Evolutionary conservation across 1,284 basidiomycete species (phyloP), one percentile per base, ranked within the genome.

Genomic region (Mrakiaceae sp.): DNA sequence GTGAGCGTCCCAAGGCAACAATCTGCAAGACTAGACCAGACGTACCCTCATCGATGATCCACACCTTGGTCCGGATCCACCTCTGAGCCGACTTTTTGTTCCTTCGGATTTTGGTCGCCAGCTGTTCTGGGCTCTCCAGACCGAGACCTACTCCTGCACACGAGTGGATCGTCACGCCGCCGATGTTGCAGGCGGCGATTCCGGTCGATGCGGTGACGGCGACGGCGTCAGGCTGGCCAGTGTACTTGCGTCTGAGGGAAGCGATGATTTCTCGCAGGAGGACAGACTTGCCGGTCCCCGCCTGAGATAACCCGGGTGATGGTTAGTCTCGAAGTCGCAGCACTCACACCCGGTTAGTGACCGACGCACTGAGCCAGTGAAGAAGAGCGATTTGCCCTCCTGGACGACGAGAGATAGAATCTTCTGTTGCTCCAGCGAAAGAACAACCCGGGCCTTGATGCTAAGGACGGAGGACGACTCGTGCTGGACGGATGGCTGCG

Each of bases 251-350:
- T 66, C 76, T 76, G 62, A 90, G 76, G 9, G 79, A 75, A 51
- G 76, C 79, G 72, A 97, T 95, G 68, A 96, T 93, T 72, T 91
- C 88, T 5, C 90, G 83, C n/a, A 98, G 80, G 3, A 97, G 79
- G 5, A 97, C 90, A 0, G 93, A 96, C 77, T 97, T 98, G 60
- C 94, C 93, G 6, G 93, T 96, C 64, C 92, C 92, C 90, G 68
- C 14, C 58, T 58, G 27, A 27, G 27, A 27, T 27, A 27, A 27
- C 27, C 27, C 27, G 27, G 27, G 27, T 27, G 27, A 27, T 27
- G 27, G 27, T 27, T 27, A 27, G 27, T 27, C 27, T 27, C 27
- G 27, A 27, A 27, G 27, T 27, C 27, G 27, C 27, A 27, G 27
- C 27, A 27, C 27, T 27, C 27, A 27, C 27, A 27, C 27, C 27